These are phyloP conservation scores for Sclerotinia glacialis DNA, from an alignment of 2,329 filamentous ascomycete genomes.

Conservation along the genomic window DNA sequence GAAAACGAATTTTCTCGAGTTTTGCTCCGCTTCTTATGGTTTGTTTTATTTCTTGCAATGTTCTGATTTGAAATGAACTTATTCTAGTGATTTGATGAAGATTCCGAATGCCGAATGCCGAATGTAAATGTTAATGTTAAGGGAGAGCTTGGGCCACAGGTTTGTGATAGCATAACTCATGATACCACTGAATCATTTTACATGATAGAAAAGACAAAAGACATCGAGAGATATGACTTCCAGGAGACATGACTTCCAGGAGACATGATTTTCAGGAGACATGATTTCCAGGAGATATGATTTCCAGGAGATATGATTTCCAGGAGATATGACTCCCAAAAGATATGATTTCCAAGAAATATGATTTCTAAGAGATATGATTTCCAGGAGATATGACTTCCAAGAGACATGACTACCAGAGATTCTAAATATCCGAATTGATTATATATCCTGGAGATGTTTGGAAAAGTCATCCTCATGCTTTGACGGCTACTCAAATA, in stretches of 20 bases:
- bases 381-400: no score
- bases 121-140: neutral
- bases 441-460: neutral
- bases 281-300: no score
- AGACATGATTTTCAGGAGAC: no score
- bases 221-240: no score
- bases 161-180: neutral
- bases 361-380: no score
- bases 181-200: neutral
- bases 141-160: constrained; percentile 6
- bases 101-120: constrained; percentile 12
- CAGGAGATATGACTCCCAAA: no score
- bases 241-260: no score
- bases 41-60: neutral
- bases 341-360: no score
- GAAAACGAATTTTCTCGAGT: neutral
- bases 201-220: no score
- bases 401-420: neutral
- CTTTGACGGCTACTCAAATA: neutral
- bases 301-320: no score
- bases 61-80: neutral
- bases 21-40: neutral
- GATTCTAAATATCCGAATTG: neutral
- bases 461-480: neutral
- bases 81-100: neutral